These are phyloP conservation scores for Lactarius hatsudake DNA, from an alignment of 768 basidiomycete genomes.

Conservation along the genomic window DNA sequence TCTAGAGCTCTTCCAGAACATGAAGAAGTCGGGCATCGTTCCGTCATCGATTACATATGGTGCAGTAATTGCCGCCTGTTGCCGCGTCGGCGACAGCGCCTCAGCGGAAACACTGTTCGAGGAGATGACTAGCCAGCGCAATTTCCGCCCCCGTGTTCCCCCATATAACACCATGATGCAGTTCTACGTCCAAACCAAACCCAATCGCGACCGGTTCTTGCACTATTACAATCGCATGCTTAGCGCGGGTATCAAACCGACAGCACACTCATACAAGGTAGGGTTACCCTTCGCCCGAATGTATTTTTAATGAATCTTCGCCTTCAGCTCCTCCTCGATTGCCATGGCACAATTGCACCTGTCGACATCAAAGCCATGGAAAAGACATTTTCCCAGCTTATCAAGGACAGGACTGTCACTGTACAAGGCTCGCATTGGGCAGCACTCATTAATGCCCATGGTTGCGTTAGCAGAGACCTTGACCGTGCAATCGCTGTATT, in stretches of 20 bases:
- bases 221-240: conserved; percentile 70
- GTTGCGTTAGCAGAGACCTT: conserved; percentile 74
- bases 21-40: conserved; percentile 62
- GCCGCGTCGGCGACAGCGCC: conserved; percentile 82
- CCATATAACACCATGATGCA: conserved; percentile 99
- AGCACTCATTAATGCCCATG: conserved; percentile 84
- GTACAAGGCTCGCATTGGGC: conserved; percentile 73
- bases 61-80: conserved; percentile 90
- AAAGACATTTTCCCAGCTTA: conserved; percentile 58
- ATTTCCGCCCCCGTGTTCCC: conserved; percentile 86
- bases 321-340: conserved; percentile 77
- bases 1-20: conserved; percentile 80
- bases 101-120: conserved; percentile 80
- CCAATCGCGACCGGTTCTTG: conserved; percentile 73
- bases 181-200: conserved; percentile 87
- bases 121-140: conserved; percentile 73
- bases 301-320: conserved; percentile 18
- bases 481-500: conserved; percentile 75
- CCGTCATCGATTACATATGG: conserved; percentile 93
- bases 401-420: conserved; percentile 43
- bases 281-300: conserved; percentile 24
- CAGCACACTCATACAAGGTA: conserved; percentile 94
- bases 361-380: conserved; percentile 73
- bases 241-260: conserved; percentile 61
- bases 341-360: conserved; percentile 83